A percentile compares a stretch with the other conserved stretches of the same genome.
Evolutionary conservation across 441 rosid species (phyloP).

Genomic region (Populus hybrid): DNA sequence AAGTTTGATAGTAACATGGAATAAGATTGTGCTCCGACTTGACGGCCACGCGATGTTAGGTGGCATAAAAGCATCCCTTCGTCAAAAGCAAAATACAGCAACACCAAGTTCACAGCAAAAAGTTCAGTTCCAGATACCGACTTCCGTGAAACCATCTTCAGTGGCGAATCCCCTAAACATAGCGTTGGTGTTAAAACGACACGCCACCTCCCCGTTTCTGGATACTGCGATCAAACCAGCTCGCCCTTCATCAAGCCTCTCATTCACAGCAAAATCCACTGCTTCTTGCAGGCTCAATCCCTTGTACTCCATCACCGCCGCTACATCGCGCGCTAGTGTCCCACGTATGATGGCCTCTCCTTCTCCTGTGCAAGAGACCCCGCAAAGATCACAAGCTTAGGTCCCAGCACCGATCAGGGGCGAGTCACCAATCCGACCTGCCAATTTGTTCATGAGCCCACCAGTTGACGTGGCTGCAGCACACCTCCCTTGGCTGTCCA

Average conservation of each 20-base stretch:
- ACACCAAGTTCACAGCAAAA: no score
- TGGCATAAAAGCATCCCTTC: no score
- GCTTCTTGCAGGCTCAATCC: slow-evolving; percentile 75
- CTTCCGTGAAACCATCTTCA: slow-evolving; percentile 61
- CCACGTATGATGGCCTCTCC: slow-evolving; percentile 92
- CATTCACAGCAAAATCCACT: slow-evolving; percentile 66
- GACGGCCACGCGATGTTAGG: no score
- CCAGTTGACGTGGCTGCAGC: slow-evolving; percentile 96
- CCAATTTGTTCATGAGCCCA: slow-evolving; percentile 85
- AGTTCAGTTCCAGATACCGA: slow-evolving; percentile 47
- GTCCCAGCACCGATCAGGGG: slow-evolving; percentile 92
- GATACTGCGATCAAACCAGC: slow-evolving; percentile 82
- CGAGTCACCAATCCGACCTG: slow-evolving; percentile 90
- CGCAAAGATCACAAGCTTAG: slow-evolving; percentile 76
- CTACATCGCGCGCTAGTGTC: slow-evolving; percentile 83
- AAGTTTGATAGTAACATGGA: no score
- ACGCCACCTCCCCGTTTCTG: slow-evolving; percentile 57
- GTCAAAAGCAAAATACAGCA: no score
- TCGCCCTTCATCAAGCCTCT: slow-evolving; percentile 69
- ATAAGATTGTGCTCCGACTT: no score
- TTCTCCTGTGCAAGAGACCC: slow-evolving; percentile 90
- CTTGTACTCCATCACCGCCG: slow-evolving; percentile 94
- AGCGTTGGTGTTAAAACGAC: slow-evolving; percentile 50
- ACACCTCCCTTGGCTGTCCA: slow-evolving; percentile 75
- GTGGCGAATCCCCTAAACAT: slow-evolving; percentile 69